Conservation (phyloP, 2,329 filamentous ascomycete species). For the Fusarium sp. region DNA sequence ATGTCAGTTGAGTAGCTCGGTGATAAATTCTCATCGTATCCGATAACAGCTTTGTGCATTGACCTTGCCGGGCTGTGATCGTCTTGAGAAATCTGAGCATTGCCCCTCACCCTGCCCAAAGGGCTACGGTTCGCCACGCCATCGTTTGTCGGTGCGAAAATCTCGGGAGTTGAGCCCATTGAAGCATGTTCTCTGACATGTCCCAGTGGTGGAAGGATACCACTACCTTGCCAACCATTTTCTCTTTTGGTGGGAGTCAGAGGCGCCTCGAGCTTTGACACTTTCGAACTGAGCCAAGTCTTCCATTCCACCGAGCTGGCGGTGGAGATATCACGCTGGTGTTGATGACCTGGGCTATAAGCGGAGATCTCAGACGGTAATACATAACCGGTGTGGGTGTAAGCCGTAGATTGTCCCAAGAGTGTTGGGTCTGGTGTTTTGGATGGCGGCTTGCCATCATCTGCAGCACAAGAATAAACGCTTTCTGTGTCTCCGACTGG, state of each 20-base stretch:
- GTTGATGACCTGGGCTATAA: slow-evolving; percentile 44
- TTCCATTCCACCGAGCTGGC: slow-evolving; percentile 70
- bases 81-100: slow-evolving; percentile 5
- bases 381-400: slow-evolving; percentile 22
- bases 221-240: slow-evolving; percentile 3
- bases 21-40: slow-evolving; percentile 40
- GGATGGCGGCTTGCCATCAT: slow-evolving; percentile 35
- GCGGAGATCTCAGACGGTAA: slow-evolving; percentile 11
- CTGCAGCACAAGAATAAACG: slow-evolving; percentile 60
- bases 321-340: slow-evolving; percentile 58
- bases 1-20: slow-evolving; percentile 10
- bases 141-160: neutral
- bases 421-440: neutral
- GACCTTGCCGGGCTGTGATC: neutral
- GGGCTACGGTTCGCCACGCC: slow-evolving; percentile 20
- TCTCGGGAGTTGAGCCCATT: slow-evolving; percentile 57
- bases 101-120: slow-evolving; percentile 29
- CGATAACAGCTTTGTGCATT: neutral
- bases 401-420: neutral
- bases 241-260: slow-evolving; percentile 27
- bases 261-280: slow-evolving; percentile 61
- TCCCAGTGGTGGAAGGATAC: slow-evolving; percentile 44
- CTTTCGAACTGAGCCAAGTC: slow-evolving; percentile 67
- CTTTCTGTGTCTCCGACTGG: slow-evolving; percentile 63
- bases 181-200: slow-evolving; percentile 67